Percentiles rank a stretch among this genome's conserved stretches.
Conservation (phyloP, 2,329 filamentous ascomycete genomes). For the Tolypocladium paradoxum region DNA sequence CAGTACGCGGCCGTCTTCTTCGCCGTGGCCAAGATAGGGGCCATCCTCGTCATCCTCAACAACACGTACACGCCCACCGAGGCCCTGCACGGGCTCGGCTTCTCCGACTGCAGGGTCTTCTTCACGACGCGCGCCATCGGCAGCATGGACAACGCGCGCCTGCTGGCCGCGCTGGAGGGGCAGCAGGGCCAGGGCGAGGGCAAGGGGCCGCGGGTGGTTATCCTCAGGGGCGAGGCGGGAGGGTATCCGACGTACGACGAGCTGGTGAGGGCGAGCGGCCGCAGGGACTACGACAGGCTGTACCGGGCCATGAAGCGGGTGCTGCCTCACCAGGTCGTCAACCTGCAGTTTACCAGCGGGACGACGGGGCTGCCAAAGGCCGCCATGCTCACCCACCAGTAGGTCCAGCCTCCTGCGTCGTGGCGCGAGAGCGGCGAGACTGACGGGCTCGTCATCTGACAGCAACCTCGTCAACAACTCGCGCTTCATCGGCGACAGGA, state of each 20-base stretch:
- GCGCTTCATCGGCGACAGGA: slow-evolving; percentile 62
- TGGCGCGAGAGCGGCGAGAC: neutral
- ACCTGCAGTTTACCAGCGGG: slow-evolving; percentile 67
- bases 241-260: slow-evolving; percentile 50
- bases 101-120: slow-evolving; percentile 61
- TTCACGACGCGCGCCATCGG: slow-evolving; percentile 65
- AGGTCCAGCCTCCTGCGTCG: slow-evolving; percentile 14
- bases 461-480: slow-evolving; percentile 55
- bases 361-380: slow-evolving; percentile 65
- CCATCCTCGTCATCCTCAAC: slow-evolving; percentile 66
- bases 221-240: slow-evolving; percentile 44
- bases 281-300: slow-evolving; percentile 37
- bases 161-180: slow-evolving; percentile 43
- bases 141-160: slow-evolving; percentile 47
- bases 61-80: slow-evolving; percentile 72
- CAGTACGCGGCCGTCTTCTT: slow-evolving; percentile 73
- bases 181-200: slow-evolving; percentile 21
- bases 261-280: slow-evolving; percentile 40
- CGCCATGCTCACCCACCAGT: slow-evolving; percentile 64
- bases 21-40: slow-evolving; percentile 55
- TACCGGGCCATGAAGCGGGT: slow-evolving; percentile 43
- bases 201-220: slow-evolving; percentile 39
- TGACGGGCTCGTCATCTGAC: neutral
- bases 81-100: slow-evolving; percentile 58
- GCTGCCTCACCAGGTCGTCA: slow-evolving; percentile 57